Evolutionary conservation across 495 filamentous ascomycete genomes (phyloP).

Genomic region (Cercophora samala): DNA sequence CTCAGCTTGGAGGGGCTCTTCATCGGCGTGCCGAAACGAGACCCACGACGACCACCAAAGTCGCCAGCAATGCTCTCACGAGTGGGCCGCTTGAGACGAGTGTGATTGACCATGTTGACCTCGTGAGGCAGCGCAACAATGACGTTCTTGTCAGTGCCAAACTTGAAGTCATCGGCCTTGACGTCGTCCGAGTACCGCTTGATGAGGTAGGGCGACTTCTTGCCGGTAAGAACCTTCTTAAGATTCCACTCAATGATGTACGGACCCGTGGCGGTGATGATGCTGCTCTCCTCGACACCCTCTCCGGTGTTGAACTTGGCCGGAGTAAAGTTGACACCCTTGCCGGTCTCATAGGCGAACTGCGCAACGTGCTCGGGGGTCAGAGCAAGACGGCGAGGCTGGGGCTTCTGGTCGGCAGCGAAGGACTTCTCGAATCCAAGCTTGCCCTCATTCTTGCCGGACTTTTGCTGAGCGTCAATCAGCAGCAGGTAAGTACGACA

Average conservation of each 20-base stretch:
- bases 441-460: slow-evolving; percentile 95
- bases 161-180: slow-evolving; percentile 99
- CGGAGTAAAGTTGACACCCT: slow-evolving; percentile 78
- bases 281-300: slow-evolving; percentile 75
- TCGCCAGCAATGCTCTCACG: slow-evolving; percentile 77
- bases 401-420: slow-evolving; percentile 86
- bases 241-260: slow-evolving; percentile 97
- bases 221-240: slow-evolving; percentile 75
- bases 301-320: slow-evolving; percentile 93
- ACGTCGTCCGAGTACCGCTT: slow-evolving; percentile 94
- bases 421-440: slow-evolving; percentile 95
- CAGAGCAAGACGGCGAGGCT: slow-evolving; percentile 83
- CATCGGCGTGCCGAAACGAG: slow-evolving; percentile 27
- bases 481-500: slow-evolving; percentile 93
- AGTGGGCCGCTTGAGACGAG: slow-evolving; percentile 80
- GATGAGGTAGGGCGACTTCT: slow-evolving; percentile 87
- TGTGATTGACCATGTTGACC: slow-evolving; percentile 92
- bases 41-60: slow-evolving; percentile 32
- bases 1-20: slow-evolving; percentile 59
- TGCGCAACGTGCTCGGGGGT: slow-evolving; percentile 90
- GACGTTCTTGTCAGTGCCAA: slow-evolving; percentile 93
- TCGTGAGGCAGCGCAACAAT: slow-evolving; percentile 96
- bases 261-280: slow-evolving; percentile 94
- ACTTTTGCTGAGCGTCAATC: slow-evolving; percentile 84
- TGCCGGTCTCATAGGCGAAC: slow-evolving; percentile 91